These are phyloP conservation scores for Yarrowia porcina DNA, from an alignment of 805 yeast species.

Conservation along the genomic window DNA sequence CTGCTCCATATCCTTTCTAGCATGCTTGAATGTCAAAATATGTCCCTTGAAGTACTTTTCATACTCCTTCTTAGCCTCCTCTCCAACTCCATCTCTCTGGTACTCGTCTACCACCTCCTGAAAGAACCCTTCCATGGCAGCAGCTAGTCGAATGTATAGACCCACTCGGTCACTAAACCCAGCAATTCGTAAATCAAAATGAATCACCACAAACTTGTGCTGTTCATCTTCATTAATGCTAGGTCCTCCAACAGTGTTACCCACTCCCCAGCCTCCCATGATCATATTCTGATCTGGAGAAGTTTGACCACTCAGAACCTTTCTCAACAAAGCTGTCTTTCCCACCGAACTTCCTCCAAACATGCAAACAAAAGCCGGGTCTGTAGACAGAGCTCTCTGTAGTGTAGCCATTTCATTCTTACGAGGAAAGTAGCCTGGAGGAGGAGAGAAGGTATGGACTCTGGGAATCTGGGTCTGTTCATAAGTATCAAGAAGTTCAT, in stretches of 20 bases:
- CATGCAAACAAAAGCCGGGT: slow-evolving; percentile 29
- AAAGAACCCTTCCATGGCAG: slow-evolving; percentile 28
- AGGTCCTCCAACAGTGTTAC: slow-evolving; percentile 15
- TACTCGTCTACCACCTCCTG: slow-evolving; percentile 24
- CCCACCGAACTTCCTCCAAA: slow-evolving; percentile 31
- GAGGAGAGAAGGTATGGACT: slow-evolving; percentile 28
- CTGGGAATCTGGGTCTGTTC: slow-evolving; percentile 30
- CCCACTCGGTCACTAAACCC: slow-evolving; percentile 31
- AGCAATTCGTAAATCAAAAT: slow-evolving; percentile 30
- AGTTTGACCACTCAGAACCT: slow-evolving; percentile 28
- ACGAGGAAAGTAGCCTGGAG: slow-evolving; percentile 29
- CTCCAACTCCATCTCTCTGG: slow-evolving; percentile 27
- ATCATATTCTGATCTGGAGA: slow-evolving; percentile 22
- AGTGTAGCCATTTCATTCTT: slow-evolving; percentile 25
- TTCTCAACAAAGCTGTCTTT: slow-evolving; percentile 30
- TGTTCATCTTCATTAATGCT: slow-evolving; percentile 12
- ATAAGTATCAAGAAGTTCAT: slow-evolving; percentile 29
- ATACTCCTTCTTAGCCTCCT: slow-evolving; percentile 23
- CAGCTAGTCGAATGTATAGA: slow-evolving; percentile 27
- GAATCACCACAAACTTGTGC: slow-evolving; percentile 27
- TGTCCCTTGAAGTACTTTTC: slow-evolving; percentile 29
- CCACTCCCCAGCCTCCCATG: slow-evolving; percentile 2
- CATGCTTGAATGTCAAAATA: slow-evolving; percentile 29
- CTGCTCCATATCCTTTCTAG: slow-evolving; percentile 28
- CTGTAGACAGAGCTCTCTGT: slow-evolving; percentile 25